Evolutionary conservation across 1,284 basidiomycete genomes (phyloP), one percentile per base, ranked within the genome.

Genomic region (Heimioporus retisporus): DNA sequence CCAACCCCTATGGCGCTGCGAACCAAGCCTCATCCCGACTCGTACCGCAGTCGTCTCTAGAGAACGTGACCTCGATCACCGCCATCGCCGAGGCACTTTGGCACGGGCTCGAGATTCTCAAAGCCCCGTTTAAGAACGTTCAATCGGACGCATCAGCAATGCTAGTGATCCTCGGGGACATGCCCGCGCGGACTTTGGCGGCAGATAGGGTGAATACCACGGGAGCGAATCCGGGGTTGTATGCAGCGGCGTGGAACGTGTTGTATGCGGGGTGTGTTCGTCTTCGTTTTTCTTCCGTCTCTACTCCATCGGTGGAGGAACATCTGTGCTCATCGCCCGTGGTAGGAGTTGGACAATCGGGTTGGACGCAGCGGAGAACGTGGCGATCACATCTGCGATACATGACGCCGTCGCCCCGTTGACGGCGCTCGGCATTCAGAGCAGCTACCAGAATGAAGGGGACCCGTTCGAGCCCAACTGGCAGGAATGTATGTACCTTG

Each of bases 371-470:
- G 42, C 35, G 50, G 66, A 55, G 15, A 66, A 42, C 11, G 25
- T 60, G 3, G 44, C 48, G 43, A 19, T 73, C 56, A 61, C 40
- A 40, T 59, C 51, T 4, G 66, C 64, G 50, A 28, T 73, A 28
- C 58, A 65, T 4, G 6, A 61, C 5, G 62, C 73, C 0, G 61
- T 73, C 23, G 16, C 44, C 11, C 70, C 73, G 0, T 31, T 75
- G 54, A 55, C 58, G 10, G 65, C 67, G 4, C 25, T 75, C 19
- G 75, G 73, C 21, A 56, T 74, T 48, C 66, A 35, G 53, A 57
- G 66, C 10, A 75, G 70, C 55, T 75, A 75, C 62, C 74, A 76
- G 40, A 77, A 75, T 25, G 74, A 75, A 42, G 74, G 61, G 13
- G 64, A 67, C n/a, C 14, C 66, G 4, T 74, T 68, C 35, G 73